Conservation (phyloP, 495 filamentous ascomycete genomes). For the Aspergillus baeticus region DNA sequence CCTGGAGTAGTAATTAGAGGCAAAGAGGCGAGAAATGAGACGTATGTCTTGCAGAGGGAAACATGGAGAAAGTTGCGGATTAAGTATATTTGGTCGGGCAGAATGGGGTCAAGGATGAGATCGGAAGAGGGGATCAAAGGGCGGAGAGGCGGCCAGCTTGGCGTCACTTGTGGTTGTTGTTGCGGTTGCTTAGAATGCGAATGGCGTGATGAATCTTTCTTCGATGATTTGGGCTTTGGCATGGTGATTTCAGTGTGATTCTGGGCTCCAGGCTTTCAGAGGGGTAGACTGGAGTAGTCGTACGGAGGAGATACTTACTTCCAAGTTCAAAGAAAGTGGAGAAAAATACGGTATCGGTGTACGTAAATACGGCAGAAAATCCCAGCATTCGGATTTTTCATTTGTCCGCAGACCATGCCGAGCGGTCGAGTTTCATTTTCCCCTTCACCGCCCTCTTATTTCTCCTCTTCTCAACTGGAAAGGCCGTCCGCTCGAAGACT, state of each 20-base stretch:
- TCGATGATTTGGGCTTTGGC: slow-evolving; percentile 21
- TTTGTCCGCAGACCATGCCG: slow-evolving; percentile 7
- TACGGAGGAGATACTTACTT: too few relatives aligned
- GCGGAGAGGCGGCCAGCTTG: slow-evolving; percentile 74
- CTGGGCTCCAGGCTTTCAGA: too few relatives aligned
- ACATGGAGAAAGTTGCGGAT: slow-evolving; percentile 76
- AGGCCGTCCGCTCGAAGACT: slow-evolving; percentile 16
- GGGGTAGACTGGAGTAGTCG: too few relatives aligned
- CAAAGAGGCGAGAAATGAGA: slow-evolving; percentile 71
- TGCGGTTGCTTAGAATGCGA: slow-evolving; percentile 15
- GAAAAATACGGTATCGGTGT: neutral
- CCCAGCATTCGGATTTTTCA: slow-evolving; percentile 26
- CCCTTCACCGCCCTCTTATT: slow-evolving; percentile 30
- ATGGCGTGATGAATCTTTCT: slow-evolving; percentile 21
- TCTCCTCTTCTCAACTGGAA: slow-evolving; percentile 20
- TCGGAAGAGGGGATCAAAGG: slow-evolving; percentile 68
- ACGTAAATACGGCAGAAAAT: slow-evolving; percentile 19
- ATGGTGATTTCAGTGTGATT: neutral
- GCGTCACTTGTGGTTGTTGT: slow-evolving; percentile 13
- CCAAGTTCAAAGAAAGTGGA: too few relatives aligned
- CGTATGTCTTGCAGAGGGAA: slow-evolving; percentile 78
- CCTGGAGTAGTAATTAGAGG: slow-evolving; percentile 80
- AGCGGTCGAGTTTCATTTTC: slow-evolving; percentile 13
- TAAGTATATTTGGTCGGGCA: slow-evolving; percentile 70
- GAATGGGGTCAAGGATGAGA: slow-evolving; percentile 57